Evolutionary conservation across 2,329 filamentous ascomycete species (phyloP).

Genomic region (Clarireedia sp.): DNA sequence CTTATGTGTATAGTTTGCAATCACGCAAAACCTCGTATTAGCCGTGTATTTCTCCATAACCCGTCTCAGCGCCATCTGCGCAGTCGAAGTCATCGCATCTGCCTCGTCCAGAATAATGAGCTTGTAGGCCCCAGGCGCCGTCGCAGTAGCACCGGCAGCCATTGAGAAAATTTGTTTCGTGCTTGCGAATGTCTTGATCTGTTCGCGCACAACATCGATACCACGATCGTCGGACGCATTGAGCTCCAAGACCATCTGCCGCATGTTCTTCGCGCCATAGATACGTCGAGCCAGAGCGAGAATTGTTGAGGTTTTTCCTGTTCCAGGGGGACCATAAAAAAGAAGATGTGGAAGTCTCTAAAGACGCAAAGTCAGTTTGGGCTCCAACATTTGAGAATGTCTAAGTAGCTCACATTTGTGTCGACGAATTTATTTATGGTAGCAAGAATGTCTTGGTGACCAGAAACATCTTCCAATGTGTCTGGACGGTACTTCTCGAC

Average conservation of each 20-base stretch:
- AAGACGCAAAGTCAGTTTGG: background rate
- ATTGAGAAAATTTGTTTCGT: slow-evolving; percentile 91
- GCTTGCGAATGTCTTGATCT: slow-evolving; percentile 98
- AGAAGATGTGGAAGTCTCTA: slow-evolving; percentile 85
- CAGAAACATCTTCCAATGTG: slow-evolving; percentile 84
- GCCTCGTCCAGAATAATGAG: slow-evolving; percentile 97
- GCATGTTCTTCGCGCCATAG: slow-evolving; percentile 85
- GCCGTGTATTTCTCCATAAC: slow-evolving; percentile 99
- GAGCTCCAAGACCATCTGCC: slow-evolving; percentile 96
- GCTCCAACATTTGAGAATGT: slow-evolving; percentile 1
- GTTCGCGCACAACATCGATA: slow-evolving; percentile 95
- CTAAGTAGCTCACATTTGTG: slow-evolving; percentile 53
- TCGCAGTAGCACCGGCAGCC: slow-evolving; percentile 37
- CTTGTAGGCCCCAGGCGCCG: slow-evolving; percentile 70
- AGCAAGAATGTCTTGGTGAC: slow-evolving; percentile 92
- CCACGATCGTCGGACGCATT: slow-evolving; percentile 96
- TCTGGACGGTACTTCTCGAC: slow-evolving; percentile 95
- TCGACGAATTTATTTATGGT: slow-evolving; percentile 98
- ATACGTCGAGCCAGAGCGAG: slow-evolving; percentile 87
- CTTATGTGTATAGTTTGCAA: slow-evolving; percentile 98
- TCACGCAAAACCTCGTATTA: slow-evolving; percentile 96
- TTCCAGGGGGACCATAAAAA: slow-evolving; percentile 92
- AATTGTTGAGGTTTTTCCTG: slow-evolving; percentile 95
- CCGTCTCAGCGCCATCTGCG: slow-evolving; percentile 90
- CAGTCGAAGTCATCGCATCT: slow-evolving; percentile 99